Evolutionary conservation across 2,329 filamentous ascomycete genomes (phyloP), one percentile per base, ranked within the genome.

Genomic region (Neofusicoccum sp.): DNA sequence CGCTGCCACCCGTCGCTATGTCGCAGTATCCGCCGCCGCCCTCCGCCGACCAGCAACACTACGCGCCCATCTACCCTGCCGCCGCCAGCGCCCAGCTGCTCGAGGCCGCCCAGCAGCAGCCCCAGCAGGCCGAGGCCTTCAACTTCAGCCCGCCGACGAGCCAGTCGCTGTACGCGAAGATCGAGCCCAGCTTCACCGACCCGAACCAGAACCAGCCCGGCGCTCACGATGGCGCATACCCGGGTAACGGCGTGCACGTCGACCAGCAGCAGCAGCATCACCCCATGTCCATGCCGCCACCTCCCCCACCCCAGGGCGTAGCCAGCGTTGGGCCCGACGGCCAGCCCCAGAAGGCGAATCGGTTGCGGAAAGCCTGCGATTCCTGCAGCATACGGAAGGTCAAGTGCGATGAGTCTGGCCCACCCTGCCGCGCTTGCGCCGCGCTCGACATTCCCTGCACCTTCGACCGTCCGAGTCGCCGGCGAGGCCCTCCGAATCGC

Each of bases 391-490:
- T 76, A 48, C 74, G 76, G 61, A 78, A 78, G 64, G 76, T 78
- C 65, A 77, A 78, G 84, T 89, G 87, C 76, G 87, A 89, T 71
- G 85, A 88, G 69, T 81, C 81, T 44, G 86, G 86, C n/a, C 85
- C 86, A 33, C 87, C 87, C 50, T 90, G 87, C 77, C 80, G 84
- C 71, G 87, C 87, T 50, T 90, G 87, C 74, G 80, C 84, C 45
- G 83, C 84, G 59, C 79, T 89, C 66, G 86, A 88, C 66, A 89
- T 89, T 54, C 86, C 86, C 31, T 90, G 87, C 72, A 89, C 87
- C 63, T 89, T 87, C 71, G 81, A 87, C 52, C 80, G 87, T 66
- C 86, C 86, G 31, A 88, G 84, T 71, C 81, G 85, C 63, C 81
- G 87, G 64, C 80, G 87, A 70, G 87, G 87, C 4, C 87, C 87